phyloP scores from a whole-genome alignment of 495 filamentous ascomycete genomes.

The Hyaloscypha finlandica region DNA sequence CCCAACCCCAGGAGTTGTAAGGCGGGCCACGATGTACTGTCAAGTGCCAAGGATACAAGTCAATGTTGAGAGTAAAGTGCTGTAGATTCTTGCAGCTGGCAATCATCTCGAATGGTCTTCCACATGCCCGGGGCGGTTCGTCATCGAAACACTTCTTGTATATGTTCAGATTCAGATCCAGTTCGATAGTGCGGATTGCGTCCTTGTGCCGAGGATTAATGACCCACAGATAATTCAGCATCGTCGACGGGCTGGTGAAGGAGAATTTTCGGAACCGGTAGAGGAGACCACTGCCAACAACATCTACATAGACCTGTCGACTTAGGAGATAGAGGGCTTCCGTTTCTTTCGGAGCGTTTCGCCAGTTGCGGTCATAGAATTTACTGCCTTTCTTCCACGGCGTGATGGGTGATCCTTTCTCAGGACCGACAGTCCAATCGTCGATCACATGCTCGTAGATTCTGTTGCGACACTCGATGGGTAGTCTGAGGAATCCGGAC shows the following conservation, averaged over 20 bases:
- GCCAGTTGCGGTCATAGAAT: background rate
- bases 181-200: background rate
- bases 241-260: constrained; percentile 16
- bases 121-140: background rate
- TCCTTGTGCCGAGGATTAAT: constrained; percentile 4
- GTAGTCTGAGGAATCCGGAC: constrained; percentile 12
- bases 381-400: constrained; percentile 19
- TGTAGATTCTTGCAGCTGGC: background rate
- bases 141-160: background rate
- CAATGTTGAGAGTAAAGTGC: background rate
- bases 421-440: background rate
- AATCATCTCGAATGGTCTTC: background rate
- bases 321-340: constrained; percentile 5
- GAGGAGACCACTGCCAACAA: constrained; percentile 20
- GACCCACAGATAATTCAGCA: constrained; percentile 19
- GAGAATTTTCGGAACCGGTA: constrained; percentile 6
- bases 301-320: constrained; percentile 25
- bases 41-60: background rate
- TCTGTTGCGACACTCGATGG: constrained; percentile 9
- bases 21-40: background rate
- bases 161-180: background rate
- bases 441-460: constrained; percentile 15
- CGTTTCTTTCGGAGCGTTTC: background rate
- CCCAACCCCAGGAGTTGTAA: too few relatives aligned
- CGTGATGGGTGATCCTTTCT: background rate